Percentiles rank a stretch among this genome's conserved stretches.
These are phyloP conservation scores for Pichia sp. DNA, from an alignment of 1,139 yeast species.

Conservation along the genomic window DNA sequence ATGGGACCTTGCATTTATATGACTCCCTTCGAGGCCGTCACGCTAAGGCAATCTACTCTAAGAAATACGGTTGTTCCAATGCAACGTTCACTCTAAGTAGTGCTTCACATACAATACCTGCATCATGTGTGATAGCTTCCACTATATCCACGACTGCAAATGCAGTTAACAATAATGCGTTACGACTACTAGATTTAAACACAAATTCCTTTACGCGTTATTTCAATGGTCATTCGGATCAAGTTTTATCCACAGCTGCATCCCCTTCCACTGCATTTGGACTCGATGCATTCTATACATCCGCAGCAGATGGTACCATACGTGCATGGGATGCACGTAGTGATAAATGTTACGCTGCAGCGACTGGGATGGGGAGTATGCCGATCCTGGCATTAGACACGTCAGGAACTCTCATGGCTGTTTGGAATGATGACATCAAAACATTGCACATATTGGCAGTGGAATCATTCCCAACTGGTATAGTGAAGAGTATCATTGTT, in stretches of 20 bases:
- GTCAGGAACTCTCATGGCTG: constrained; percentile 72
- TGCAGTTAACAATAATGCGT: constrained; percentile 57
- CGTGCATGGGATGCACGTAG: constrained; percentile 81
- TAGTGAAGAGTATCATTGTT: constrained; percentile 6
- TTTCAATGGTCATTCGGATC: constrained; percentile 77
- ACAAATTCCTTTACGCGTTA: constrained; percentile 78
- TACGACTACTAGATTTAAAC: constrained; percentile 67
- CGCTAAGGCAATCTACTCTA: constrained; percentile 62
- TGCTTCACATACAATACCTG: constrained; percentile 55
- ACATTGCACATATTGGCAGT: constrained; percentile 38
- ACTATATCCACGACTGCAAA: constrained; percentile 44
- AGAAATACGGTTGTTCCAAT: constrained; percentile 86
- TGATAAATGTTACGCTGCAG: constrained; percentile 49
- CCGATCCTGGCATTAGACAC: constrained; percentile 69
- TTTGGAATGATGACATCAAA: constrained; percentile 45
- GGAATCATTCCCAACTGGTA: constrained; percentile 16
- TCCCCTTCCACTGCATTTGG: constrained; percentile 9
- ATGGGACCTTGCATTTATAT: constrained; percentile 76
- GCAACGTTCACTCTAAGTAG: constrained; percentile 65
- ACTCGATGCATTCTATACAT: constrained; percentile 29
- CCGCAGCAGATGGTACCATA: constrained; percentile 72
- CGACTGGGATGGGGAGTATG: constrained; percentile 28
- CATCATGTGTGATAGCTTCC: constrained; percentile 57
- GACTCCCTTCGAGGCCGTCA: constrained; percentile 69
- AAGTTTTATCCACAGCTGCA: constrained; percentile 53